Conservation (phyloP, 768 basidiomycete species). For the Naganishia friedmannii region DNA sequence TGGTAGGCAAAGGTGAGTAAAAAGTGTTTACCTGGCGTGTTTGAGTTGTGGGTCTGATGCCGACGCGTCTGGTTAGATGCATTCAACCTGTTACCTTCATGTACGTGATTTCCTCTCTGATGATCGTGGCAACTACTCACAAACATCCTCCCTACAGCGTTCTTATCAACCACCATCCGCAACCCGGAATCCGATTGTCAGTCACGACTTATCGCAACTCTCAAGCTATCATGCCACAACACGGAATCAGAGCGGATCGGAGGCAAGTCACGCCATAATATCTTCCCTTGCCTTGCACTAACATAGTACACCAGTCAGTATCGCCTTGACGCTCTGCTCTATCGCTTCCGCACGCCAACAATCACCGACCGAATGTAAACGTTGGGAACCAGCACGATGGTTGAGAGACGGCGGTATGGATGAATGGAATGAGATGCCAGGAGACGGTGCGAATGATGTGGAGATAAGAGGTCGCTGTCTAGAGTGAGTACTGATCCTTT, state of each 20-base stretch:
- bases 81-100: background rate
- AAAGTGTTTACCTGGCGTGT: background rate
- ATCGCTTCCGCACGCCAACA: conserved; percentile 42
- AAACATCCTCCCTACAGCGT: background rate
- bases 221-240: conserved; percentile 8
- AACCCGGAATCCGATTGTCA: conserved; percentile 1
- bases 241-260: conserved; percentile 18
- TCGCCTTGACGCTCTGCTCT: conserved; percentile 46
- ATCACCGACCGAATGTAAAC: conserved; percentile 41
- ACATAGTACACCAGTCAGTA: conserved; percentile 38
- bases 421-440: conserved; percentile 15
- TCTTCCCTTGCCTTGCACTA: background rate
- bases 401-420: background rate
- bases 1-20: background rate
- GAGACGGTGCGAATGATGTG: background rate
- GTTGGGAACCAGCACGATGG: conserved; percentile 30
- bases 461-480: conserved; percentile 30
- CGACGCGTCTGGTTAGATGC: background rate
- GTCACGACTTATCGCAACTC: background rate
- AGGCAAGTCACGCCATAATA: background rate
- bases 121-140: background rate
- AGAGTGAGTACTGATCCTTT: conserved; percentile 27
- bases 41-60: background rate
- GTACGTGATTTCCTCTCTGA: background rate
- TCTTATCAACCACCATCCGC: background rate